Percentiles rank a stretch among this genome's conserved stretches.
phyloP scores from a whole-genome alignment of 129 eudicot species.

The Tanacetum coccineum region DNA sequence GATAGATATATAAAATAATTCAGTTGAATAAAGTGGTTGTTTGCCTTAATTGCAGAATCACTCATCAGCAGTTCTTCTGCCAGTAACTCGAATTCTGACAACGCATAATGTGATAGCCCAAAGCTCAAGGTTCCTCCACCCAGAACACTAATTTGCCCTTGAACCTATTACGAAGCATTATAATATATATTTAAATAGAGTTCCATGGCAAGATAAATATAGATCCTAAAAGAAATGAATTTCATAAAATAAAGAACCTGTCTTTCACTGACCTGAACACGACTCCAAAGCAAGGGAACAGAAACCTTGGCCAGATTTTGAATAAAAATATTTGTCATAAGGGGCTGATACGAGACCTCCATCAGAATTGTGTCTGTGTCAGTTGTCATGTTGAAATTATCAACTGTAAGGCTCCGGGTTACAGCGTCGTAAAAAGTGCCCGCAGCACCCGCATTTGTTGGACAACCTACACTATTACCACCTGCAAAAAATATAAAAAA shows the following conservation, averaged over 20 bases:
- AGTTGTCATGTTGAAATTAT: constrained; percentile 75
- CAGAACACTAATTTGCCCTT: constrained; percentile 86
- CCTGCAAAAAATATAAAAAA: constrained; percentile 48
- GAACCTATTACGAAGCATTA: constrained; percentile 53
- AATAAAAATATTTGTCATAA: constrained; percentile 79
- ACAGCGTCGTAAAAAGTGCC: constrained; percentile 95
- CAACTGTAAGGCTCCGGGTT: constrained; percentile 86
- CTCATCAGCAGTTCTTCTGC: constrained; percentile 99
- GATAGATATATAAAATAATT: neutral
- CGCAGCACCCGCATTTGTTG: constrained; percentile 92
- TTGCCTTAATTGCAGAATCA: constrained; percentile 78
- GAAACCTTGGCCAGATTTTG: constrained; percentile 74
- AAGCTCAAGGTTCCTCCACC: constrained; percentile 82
- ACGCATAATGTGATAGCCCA: constrained; percentile 86
- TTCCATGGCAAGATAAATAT: constrained; percentile 6
- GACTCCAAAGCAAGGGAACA: constrained; percentile 98
- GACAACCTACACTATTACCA: constrained; percentile 90
- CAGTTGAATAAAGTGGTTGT: constrained; percentile 15
- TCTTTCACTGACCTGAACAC: constrained; percentile 77
- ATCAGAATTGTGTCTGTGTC: constrained; percentile 76
- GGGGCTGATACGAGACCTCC: constrained; percentile 92
- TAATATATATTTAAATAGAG: constrained; percentile 3
- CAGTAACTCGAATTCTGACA: constrained; percentile 87
- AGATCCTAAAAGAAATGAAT: neutral
- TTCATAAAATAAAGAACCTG: neutral